Evolutionary conservation across 371 early-diverging fungal genomes (phyloP).

Genomic region (Circinella umbellata): DNA sequence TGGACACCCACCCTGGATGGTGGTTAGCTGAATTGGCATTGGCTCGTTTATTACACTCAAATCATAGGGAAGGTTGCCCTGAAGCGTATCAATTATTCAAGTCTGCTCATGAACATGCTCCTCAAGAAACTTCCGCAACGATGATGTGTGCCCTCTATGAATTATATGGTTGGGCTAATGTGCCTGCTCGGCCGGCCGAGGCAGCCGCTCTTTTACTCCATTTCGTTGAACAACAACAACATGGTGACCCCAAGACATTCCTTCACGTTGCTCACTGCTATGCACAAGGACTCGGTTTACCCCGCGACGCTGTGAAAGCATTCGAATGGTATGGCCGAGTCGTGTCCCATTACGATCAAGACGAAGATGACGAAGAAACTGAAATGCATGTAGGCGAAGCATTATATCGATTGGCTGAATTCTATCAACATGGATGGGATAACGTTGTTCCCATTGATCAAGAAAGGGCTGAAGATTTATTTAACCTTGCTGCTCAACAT

Average conservation of each 20-base stretch:
- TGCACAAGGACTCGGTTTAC: conserved; percentile 83
- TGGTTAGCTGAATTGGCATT: conserved; percentile 50
- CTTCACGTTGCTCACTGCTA: conserved; percentile 66
- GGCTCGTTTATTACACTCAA: conserved; percentile 40
- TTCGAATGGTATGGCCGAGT: conserved; percentile 77
- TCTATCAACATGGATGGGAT: conserved; percentile 35
- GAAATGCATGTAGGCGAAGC: conserved; percentile 35
- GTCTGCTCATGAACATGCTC: conserved; percentile 26
- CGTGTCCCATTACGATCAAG: conserved; percentile 31
- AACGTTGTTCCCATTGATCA: conserved; percentile 13
- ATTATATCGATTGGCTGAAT: conserved; percentile 41
- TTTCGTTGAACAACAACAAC: conserved; percentile 24
- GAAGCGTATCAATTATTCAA: conserved; percentile 35
- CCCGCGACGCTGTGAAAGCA: conserved; percentile 66
- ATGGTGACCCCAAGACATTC: conserved; percentile 37
- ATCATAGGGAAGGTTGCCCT: conserved; percentile 16
- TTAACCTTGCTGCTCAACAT: conserved; percentile 19
- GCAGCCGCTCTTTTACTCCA: conserved; percentile 33
- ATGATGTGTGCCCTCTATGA: conserved; percentile 47
- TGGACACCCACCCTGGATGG: conserved; percentile 22
- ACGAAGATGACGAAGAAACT: conserved; percentile 8
- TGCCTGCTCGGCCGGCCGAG: conserved; percentile 22
- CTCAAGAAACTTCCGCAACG: conserved; percentile 23
- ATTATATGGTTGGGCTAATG: conserved; percentile 43
- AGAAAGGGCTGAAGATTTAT: conserved; percentile 13